A percentile compares a stretch with the other conserved stretches of the same genome.
Evolutionary conservation across 305 asterid genomes (phyloP).

Genomic region (Solanum aculeatissimum): DNA sequence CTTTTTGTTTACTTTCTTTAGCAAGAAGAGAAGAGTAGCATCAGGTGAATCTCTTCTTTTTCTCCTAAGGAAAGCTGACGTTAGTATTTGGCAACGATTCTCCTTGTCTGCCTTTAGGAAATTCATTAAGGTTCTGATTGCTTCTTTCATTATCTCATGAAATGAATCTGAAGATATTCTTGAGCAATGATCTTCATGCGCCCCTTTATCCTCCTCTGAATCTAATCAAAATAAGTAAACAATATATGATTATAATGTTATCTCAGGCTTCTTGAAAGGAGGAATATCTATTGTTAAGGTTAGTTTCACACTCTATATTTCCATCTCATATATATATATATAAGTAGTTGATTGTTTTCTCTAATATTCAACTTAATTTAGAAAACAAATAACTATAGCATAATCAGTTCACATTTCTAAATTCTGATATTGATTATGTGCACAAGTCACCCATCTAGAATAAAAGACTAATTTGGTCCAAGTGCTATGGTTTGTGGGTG

Average conservation of each 20-base stretch:
- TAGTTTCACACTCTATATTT: background rate
- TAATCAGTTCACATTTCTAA: background rate
- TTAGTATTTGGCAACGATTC: slow-evolving; percentile 34
- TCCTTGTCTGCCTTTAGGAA: slow-evolving; percentile 81
- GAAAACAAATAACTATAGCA: background rate
- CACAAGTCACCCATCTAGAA: background rate
- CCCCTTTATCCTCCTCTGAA: slow-evolving; percentile 48
- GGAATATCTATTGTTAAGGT: background rate
- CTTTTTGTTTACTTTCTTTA: slow-evolving; percentile 68
- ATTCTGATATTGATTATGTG: background rate
- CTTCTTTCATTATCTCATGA: slow-evolving; percentile 58
- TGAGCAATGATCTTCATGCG: slow-evolving; percentile 39
- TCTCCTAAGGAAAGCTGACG: slow-evolving; percentile 52
- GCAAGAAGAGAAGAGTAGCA: slow-evolving; percentile 42
- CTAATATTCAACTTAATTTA: background rate
- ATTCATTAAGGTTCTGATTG: slow-evolving; percentile 75
- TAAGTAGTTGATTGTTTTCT: background rate
- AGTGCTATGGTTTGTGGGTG: background rate
- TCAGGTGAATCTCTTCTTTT: slow-evolving; percentile 44
- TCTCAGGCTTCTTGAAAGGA: background rate
- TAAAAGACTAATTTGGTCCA: background rate
- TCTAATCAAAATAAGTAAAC: slow-evolving; percentile 14
- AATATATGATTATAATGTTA: background rate
- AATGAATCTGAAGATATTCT: slow-evolving; percentile 79
- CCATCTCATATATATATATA: background rate